Evolutionary conservation across 345 rosid species (phyloP), one percentile per base, ranked within the genome.

Genomic region (Populus euphratica): DNA sequence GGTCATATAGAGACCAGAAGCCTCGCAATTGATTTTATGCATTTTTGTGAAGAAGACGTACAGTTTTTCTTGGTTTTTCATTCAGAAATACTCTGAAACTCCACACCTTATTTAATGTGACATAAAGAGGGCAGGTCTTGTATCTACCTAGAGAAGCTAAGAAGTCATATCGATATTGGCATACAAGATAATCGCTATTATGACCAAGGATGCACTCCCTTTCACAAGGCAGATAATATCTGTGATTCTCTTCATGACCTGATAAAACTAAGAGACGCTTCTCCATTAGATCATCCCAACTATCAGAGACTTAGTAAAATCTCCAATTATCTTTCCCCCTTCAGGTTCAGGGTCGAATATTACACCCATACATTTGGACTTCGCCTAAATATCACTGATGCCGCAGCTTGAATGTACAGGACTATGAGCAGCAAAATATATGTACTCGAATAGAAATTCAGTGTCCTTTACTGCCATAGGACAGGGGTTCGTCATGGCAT

Each of bases 201-300:
- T 13, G 73, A 54, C 61, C 35, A 35, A 25, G 59, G 38, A 25
- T 70, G 64, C 6, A n/a, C 64, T 59, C 62, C 62, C 61, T 54
- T 54, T 59, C 4, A 59, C 63, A 59, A n/a, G 13, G 63, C 23
- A 23, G 29, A 9, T 59, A 59, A n/a, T 23, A 21, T 59, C 23
- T 59, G 4, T 59, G 63, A 59, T 59, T 27, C 29, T n/a, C 13
- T 14, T 59, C 17, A 7, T 65, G 20, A 8, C n/a, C 20, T 65
- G 23, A 65, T 14, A 18, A 14, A 65, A 16, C 18, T 67, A 63
- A 43, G n/a, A 14, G 67, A 62, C 20, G 69, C 17, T 64, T 56
- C n/a, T 50, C 36, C 38, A 36, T 36, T 41, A 29, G n/a, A 44
- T 47, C 47, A 76, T 74, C 82, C 50, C 49, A 70, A 21, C 74